A percentile compares a stretch with the other conserved stretches of the same genome.
These are phyloP conservation scores for Ceratobasidium sp. DNA, from an alignment of 1,284 basidiomycete genomes.

Conservation along the genomic window DNA sequence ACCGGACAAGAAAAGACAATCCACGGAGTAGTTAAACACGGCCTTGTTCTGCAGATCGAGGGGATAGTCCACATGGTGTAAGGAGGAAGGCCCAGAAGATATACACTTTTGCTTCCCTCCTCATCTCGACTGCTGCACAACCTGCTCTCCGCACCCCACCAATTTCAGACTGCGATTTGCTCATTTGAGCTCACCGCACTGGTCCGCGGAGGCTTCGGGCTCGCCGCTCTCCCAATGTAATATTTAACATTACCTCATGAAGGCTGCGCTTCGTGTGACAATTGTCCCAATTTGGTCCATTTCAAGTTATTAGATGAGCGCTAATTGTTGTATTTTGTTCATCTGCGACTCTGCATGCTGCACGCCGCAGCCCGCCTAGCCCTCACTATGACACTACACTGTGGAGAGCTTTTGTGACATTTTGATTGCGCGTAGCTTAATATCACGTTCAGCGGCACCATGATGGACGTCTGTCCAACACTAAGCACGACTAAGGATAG, in stretches of 20 bases:
- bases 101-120: conserved; percentile 1
- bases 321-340: background rate
- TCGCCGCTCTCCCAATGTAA: background rate
- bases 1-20: conserved; percentile 28
- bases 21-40: conserved; percentile 14
- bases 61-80: conserved; percentile 24
- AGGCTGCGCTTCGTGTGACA: conserved; percentile 21
- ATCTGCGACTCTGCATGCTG: background rate
- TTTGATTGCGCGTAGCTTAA: conserved; percentile 12
- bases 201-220: conserved; percentile 26
- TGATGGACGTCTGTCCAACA: conserved; percentile 9
- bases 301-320: background rate
- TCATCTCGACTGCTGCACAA: conserved; percentile 32
- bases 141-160: background rate
- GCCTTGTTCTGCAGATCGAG: background rate
- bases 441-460: background rate
- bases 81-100: conserved; percentile 10
- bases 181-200: conserved; percentile 32
- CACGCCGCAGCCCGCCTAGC: background rate
- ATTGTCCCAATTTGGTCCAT: background rate
- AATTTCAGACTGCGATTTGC: conserved; percentile 18
- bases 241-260: conserved; percentile 3
- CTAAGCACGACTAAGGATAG: conserved; percentile 22
- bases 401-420: background rate
- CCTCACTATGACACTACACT: background rate